These are phyloP conservation scores for Neofusicoccum cordaticola DNA, from an alignment of 2,329 filamentous ascomycete genomes.

Conservation along the genomic window DNA sequence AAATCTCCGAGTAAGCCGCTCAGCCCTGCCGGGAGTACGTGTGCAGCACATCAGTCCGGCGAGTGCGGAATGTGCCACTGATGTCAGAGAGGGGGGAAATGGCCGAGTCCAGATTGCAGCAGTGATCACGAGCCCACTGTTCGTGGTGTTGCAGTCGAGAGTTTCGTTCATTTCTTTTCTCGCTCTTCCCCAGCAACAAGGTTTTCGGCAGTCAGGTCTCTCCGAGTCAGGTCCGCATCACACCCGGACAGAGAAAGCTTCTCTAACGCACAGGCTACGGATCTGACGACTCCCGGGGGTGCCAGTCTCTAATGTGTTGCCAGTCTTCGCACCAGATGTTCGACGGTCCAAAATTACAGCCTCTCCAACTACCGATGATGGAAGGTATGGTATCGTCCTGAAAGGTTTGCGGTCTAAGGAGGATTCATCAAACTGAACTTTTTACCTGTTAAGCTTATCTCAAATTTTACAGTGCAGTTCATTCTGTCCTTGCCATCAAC, in stretches of 20 bases:
- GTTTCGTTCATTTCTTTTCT: background rate
- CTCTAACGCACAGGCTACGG: background rate
- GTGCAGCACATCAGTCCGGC: background rate
- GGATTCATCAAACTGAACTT: too few species aligned
- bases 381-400: too few species aligned
- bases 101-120: background rate
- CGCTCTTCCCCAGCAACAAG: background rate
- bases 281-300: background rate
- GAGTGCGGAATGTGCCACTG: background rate
- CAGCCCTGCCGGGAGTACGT: background rate
- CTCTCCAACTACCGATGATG: too few species aligned
- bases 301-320: background rate
- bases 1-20: background rate
- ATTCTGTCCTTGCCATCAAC: too few species aligned
- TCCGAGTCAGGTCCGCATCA: background rate
- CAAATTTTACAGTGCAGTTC: too few species aligned
- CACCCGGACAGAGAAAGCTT: background rate
- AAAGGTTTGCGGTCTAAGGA: too few species aligned
- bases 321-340: background rate
- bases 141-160: background rate
- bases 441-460: too few species aligned
- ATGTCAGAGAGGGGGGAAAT: background rate
- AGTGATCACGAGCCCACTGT: background rate
- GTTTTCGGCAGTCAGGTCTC: background rate
- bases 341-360: background rate